Evolutionary conservation across 163 green algal genomes (phyloP).

Genomic region (Volvox carteri): DNA sequence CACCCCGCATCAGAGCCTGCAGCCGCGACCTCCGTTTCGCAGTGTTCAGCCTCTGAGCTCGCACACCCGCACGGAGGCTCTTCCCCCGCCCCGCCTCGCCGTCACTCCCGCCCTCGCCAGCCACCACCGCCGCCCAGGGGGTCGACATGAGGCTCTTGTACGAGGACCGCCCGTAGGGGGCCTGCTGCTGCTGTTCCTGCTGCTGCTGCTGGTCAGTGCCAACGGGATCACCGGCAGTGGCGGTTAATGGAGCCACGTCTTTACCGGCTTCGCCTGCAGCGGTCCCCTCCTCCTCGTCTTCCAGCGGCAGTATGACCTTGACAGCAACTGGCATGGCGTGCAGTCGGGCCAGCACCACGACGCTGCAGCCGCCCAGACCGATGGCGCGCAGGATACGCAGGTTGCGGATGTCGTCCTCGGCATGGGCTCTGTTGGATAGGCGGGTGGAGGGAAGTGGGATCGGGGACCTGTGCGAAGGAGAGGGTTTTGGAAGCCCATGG

Average conservation of each 20-base stretch:
- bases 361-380: constrained; percentile 1
- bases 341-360: constrained; percentile 32
- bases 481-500: too few species aligned
- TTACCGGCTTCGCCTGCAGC: too few species aligned
- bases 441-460: neutral
- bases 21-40: neutral
- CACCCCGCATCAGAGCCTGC: constrained; percentile 39
- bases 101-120: neutral
- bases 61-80: neutral
- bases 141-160: neutral
- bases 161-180: neutral
- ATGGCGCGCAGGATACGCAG: constrained; percentile 17
- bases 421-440: neutral
- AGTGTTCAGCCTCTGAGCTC: neutral
- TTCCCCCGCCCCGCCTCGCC: neutral
- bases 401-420: constrained; percentile 45
- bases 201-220: neutral
- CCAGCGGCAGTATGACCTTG: constrained; percentile 39
- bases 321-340: constrained; percentile 40
- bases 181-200: neutral
- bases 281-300: neutral
- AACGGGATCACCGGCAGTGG: neutral
- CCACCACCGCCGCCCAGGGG: neutral
- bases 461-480: neutral
- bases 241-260: too few species aligned